phyloP scores from a whole-genome alignment of 257 asterid genomes.

The Phtheirospermum japonicum region DNA sequence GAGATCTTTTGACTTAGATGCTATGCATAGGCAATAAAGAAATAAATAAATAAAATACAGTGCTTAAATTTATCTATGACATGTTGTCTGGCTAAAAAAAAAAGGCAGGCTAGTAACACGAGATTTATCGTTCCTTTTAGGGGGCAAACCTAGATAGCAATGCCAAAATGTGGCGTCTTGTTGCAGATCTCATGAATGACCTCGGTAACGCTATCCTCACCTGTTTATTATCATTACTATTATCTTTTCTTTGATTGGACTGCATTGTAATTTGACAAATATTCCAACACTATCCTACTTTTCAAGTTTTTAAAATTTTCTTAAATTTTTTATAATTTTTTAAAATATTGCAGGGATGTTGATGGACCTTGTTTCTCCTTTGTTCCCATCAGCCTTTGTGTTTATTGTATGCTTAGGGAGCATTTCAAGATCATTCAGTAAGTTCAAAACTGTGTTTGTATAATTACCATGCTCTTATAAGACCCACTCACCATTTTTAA shows the following conservation, averaged over 20 bases:
- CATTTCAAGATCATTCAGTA: conserved; percentile 96
- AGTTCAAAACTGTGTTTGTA: conserved; percentile 34
- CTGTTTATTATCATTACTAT: neutral
- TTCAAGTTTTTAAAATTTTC: conserved; percentile 2
- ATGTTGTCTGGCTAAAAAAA: neutral
- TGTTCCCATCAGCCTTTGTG: conserved; percentile 85
- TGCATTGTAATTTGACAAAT: neutral
- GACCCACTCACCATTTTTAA: conserved; percentile 3
- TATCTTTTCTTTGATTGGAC: neutral
- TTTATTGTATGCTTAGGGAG: conserved; percentile 90
- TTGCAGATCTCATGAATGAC: conserved; percentile 99
- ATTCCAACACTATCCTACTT: neutral
- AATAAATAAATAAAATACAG: neutral
- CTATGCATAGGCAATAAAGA: conserved; percentile 12
- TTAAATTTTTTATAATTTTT: conserved; percentile 1
- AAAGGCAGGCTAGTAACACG: conserved; percentile 12
- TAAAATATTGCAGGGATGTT: conserved; percentile 77
- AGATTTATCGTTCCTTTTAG: conserved; percentile 33
- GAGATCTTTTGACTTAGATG: conserved; percentile 3
- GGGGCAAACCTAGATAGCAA: conserved; percentile 91
- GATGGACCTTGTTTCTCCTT: conserved; percentile 97
- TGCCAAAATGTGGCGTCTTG: conserved; percentile 99
- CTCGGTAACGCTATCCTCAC: conserved; percentile 48
- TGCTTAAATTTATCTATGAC: neutral
- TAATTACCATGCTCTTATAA: conserved; percentile 8